phyloP scores from a whole-genome alignment of 2,329 filamentous ascomycete genomes.

The Talaromyces albobiverticillius region DNA sequence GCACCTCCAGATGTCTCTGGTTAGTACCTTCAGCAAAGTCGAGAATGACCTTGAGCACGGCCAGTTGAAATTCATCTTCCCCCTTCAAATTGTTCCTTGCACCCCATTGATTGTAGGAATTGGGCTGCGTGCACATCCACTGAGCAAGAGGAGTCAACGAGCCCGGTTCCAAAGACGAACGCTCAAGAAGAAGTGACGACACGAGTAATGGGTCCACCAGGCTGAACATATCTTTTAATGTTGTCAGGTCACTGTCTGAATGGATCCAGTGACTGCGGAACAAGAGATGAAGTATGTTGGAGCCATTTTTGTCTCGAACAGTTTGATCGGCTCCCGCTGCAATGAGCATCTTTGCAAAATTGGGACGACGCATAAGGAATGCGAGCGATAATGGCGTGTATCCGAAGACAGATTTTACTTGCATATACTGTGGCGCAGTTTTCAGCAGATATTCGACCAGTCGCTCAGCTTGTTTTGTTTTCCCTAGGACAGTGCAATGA shows the following conservation, averaged over 20 bases:
- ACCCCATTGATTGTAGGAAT: neutral
- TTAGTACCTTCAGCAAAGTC: constrained; percentile 54
- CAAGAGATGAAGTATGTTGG: constrained; percentile 68
- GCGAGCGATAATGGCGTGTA: constrained; percentile 68
- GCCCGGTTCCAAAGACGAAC: constrained; percentile 21
- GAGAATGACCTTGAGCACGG: constrained; percentile 51
- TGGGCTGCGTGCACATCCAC: constrained; percentile 44
- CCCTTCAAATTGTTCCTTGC: neutral
- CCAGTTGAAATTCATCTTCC: constrained; percentile 23
- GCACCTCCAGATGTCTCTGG: constrained; percentile 41
- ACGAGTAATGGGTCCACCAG: constrained; percentile 54
- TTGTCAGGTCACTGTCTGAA: constrained; percentile 30
- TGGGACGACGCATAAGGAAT: constrained; percentile 44
- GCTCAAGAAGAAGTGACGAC: constrained; percentile 29
- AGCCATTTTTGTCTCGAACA: constrained; percentile 56
- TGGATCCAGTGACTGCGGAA: constrained; percentile 27
- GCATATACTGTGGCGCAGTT: constrained; percentile 59
- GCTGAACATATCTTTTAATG: constrained; percentile 59
- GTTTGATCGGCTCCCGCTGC: constrained; percentile 68
- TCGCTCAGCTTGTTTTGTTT: constrained; percentile 43
- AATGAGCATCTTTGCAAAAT: constrained; percentile 57
- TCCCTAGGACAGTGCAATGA: constrained; percentile 61
- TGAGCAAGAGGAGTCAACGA: constrained; percentile 53
- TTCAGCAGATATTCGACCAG: constrained; percentile 66
- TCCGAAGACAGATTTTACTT: constrained; percentile 50